Evolutionary conservation across 2,329 filamentous ascomycete species (phyloP).

Genomic region (Eutypella sp.): DNA sequence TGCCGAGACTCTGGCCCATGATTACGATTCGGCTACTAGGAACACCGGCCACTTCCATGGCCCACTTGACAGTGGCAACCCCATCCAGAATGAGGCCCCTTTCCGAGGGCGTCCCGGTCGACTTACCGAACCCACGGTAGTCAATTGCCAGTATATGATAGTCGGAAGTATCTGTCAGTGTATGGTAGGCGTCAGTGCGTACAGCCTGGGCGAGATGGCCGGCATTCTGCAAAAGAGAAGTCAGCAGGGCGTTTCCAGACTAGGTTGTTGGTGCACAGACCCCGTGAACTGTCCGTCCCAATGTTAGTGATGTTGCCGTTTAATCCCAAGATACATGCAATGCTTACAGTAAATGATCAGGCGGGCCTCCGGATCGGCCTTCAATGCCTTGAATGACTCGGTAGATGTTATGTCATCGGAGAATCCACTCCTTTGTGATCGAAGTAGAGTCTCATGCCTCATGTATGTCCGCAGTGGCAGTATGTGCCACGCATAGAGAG

Average conservation of each 20-base stretch:
- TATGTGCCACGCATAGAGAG: constrained; percentile 85
- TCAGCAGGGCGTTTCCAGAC: constrained; percentile 28
- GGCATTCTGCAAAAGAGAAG: constrained; percentile 62
- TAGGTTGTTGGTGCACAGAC: constrained; percentile 37
- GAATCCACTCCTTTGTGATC: constrained; percentile 45
- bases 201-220: constrained; percentile 77
- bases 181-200: constrained; percentile 72
- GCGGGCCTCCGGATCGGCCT: constrained; percentile 56
- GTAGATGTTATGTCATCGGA: constrained; percentile 50
- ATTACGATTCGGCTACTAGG: constrained; percentile 70
- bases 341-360: constrained; percentile 60
- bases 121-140: constrained; percentile 83
- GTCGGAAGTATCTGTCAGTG: constrained; percentile 65
- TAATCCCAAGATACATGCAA: constrained; percentile 2
- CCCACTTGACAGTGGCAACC: constrained; percentile 66
- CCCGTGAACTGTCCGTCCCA: constrained; percentile 52
- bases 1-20: constrained; percentile 83
- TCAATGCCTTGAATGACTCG: constrained; percentile 56
- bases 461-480: constrained; percentile 73
- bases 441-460: constrained; percentile 61
- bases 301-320: constrained; percentile 6
- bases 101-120: constrained; percentile 76
- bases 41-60: constrained; percentile 59
- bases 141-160: constrained; percentile 85
- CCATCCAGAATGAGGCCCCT: constrained; percentile 76